Evolutionary conservation across 1,284 basidiomycete genomes (phyloP).

Genomic region (Trichosporon faecale): DNA sequence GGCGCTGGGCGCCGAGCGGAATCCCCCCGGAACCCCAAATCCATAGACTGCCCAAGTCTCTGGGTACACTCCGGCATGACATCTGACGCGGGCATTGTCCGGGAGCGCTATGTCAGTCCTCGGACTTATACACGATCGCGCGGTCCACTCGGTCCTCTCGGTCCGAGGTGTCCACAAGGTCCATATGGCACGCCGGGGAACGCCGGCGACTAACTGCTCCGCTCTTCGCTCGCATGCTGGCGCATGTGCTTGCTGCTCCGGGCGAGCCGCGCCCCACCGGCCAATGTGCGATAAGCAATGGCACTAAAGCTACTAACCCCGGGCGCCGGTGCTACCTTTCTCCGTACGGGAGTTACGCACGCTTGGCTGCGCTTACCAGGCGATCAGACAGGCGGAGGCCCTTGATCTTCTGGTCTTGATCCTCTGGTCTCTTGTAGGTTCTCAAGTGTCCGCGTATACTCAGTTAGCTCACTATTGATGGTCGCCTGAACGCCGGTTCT

Average conservation of each 20-base stretch:
- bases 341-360: background rate
- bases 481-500: background rate
- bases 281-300: background rate
- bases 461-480: too few species aligned
- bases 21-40: background rate
- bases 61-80: background rate
- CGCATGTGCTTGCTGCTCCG: background rate
- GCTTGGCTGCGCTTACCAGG: background rate
- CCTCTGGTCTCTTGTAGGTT: background rate
- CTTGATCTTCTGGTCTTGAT: too few species aligned
- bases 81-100: background rate
- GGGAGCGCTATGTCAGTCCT: background rate
- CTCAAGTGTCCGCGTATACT: too few species aligned
- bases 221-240: too few species aligned
- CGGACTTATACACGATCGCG: background rate
- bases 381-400: too few species aligned
- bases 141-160: too few species aligned
- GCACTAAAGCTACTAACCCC: background rate
- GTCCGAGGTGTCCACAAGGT: too few species aligned
- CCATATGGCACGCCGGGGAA: background rate
- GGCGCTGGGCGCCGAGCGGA: background rate
- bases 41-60: too few species aligned
- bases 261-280: too few species aligned
- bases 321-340: background rate
- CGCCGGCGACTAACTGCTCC: background rate